Evolutionary conservation across 2,329 filamentous ascomycete species (phyloP).

Genomic region (Exutisphaerella laricina): DNA sequence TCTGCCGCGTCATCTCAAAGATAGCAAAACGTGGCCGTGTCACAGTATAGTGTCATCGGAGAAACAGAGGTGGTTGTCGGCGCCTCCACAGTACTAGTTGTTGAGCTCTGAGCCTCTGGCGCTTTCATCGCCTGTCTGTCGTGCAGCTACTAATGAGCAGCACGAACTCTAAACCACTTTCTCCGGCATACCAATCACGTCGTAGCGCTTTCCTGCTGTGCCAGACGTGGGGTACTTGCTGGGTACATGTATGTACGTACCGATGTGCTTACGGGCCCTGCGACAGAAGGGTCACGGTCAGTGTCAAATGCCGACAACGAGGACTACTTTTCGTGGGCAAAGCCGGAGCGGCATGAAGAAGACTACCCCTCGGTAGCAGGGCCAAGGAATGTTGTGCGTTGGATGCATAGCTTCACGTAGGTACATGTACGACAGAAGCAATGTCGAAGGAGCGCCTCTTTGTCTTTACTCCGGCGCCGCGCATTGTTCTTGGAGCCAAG

Average conservation of each 20-base stretch:
- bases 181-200: neutral
- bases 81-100: too few species aligned
- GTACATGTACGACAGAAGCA: neutral
- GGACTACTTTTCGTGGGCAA: too few species aligned
- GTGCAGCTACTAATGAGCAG: too few species aligned
- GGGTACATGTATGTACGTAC: neutral
- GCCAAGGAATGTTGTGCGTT: too few species aligned
- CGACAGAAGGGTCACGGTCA: too few species aligned
- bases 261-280: too few species aligned
- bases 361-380: too few species aligned
- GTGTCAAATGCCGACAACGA: neutral
- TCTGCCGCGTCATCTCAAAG: neutral
- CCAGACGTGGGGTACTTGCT: neutral
- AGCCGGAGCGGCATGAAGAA: too few species aligned
- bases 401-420: too few species aligned
- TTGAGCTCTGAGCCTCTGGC: too few species aligned
- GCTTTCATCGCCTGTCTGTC: too few species aligned
- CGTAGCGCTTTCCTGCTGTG: neutral
- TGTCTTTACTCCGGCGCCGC: neutral
- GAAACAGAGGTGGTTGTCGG: neutral
- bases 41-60: constrained; percentile 2
- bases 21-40: constrained; percentile 4
- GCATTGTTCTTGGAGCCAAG: neutral
- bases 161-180: too few species aligned
- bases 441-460: neutral